Evolutionary conservation across 768 basidiomycete genomes (phyloP), one percentile per base, ranked within the genome.

Genomic region (Rhizopogon vulgaris): DNA sequence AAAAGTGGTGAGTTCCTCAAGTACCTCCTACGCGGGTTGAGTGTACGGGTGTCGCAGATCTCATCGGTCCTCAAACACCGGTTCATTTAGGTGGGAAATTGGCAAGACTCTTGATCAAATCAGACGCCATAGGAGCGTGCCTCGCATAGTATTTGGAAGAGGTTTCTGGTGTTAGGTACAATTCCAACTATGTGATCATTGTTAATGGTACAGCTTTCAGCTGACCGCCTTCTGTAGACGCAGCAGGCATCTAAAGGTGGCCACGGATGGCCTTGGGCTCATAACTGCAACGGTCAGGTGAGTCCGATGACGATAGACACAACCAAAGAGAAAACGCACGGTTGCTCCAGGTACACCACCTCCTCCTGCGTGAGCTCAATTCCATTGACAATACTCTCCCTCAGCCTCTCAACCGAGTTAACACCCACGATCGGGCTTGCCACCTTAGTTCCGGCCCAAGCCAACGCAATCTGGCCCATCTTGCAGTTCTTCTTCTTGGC

Each of bases 381-480:
- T 11, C 50, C 58, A 0, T 54, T 59, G 18, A 65, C 57, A 30
- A 73, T 65, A 14, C 57, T 64, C 41, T 69, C 62, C 46, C 62
- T 49, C 17, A 73, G 43, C 14, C 69, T 57, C 41, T 58, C 32
- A 39, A 72, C 53, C 15, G 65, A 67, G 56, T 58, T 76, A 28
- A 63, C 58, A 3, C 76, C 75, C 8, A 76, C 67, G 52, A 78
- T 78, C 0, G 77, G 77, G 17, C 71, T 73, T 4, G 69, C 59
- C 3, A 75, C 69, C 58, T 78, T 78, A 18, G 60, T 42, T 3
- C 64, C 39, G 1, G 66, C 50, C 76, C 78, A 78, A 4, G 72
- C 71, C 2, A 78, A 53, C 6, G 76, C 74, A 30, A 78, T 66
- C 52, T 77, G 75, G 7, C 68, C 65, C 77, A 78, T 79, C 48